Base-by-base conservation (phyloP, 768 basidiomycete genomes). In the Suillus paluster region DNA sequence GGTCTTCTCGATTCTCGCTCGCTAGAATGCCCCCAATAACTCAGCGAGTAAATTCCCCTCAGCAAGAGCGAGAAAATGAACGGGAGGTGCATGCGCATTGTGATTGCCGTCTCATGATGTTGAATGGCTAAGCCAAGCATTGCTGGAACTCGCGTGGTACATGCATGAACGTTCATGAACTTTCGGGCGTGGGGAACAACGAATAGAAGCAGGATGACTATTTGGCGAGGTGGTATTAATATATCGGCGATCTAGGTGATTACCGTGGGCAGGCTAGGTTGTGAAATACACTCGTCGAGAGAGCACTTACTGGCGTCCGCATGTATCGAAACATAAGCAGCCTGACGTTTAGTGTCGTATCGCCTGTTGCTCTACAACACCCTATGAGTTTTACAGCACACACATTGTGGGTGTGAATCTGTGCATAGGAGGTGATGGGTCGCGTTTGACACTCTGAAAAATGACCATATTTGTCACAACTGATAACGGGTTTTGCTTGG, bases 151-250 rank as follows among this genome's bases (percentile, higher is more conserved):
- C 1, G 56, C 69, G n/a, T 66, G 70, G 49, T 57, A 17, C 17
- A 27, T 27, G 25, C 48, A 27, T 25, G 25, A 27, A 27, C 27
- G 25, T 15, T 48, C 48, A 27, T 25, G 25, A 27, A 27, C 27
- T 48, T 15, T 48, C 17, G 25, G 15, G 46, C 46, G 25, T 25
- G 30, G 11, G 49, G 49, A 50, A 34, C 49, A 30, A 50, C 27
- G 33, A 11, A 49, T 27, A 48, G 60, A 30, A 38, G 21, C 55
- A 64, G 45, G 63, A 33, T 44, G 63, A 79, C 79, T 84, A 90
- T 82, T 90, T 90, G 68, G 87, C 87, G 65, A 95, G 85, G 75
- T 95, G 92, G 74, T 93, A n/a, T n/a, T n/a, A 95, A 76, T 96
- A 95, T 79, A 96, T 94, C 36, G 90, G 87, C 41, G 92, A 85